Percentiles rank a stretch among this genome's conserved stretches.
phyloP scores from a whole-genome alignment of 345 rosid species.

The Hibiscus mutabilis region DNA sequence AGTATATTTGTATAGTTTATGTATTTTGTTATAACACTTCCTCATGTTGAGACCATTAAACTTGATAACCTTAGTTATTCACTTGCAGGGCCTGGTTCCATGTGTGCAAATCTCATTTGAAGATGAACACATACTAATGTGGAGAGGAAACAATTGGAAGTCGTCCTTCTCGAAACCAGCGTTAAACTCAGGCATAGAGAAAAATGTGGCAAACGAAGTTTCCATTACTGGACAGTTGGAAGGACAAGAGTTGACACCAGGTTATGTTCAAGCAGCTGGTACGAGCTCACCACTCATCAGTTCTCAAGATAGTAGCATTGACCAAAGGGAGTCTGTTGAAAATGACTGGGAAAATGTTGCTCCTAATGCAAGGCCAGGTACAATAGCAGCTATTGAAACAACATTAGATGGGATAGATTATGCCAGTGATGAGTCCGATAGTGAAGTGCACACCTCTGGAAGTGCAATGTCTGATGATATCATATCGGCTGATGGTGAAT shows the following conservation, averaged over 20 bases:
- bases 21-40: background rate
- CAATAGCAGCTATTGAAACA: slow-evolving; percentile 7
- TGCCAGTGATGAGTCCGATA: slow-evolving; percentile 9
- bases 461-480: slow-evolving; percentile 1
- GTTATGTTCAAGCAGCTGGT: slow-evolving; percentile 12
- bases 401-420: background rate
- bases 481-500: slow-evolving; percentile 6
- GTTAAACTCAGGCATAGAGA: background rate
- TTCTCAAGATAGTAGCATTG: slow-evolving; percentile 21
- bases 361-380: slow-evolving; percentile 15
- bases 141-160: slow-evolving; percentile 82
- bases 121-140: slow-evolving; percentile 65
- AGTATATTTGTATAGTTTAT: slow-evolving; percentile 4
- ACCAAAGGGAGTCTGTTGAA: slow-evolving; percentile 14
- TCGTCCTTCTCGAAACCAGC: slow-evolving; percentile 34
- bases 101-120: slow-evolving; percentile 82
- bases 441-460: slow-evolving; percentile 2
- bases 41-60: background rate
- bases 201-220: slow-evolving; percentile 15
- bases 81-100: slow-evolving; percentile 75
- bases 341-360: background rate
- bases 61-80: background rate
- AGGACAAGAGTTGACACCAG: slow-evolving; percentile 17
- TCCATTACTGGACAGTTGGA: slow-evolving; percentile 19
- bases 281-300: slow-evolving; percentile 2